These are phyloP conservation scores for Malus hybrid DNA, from an alignment of 331 rosid genomes.

Conservation along the genomic window DNA sequence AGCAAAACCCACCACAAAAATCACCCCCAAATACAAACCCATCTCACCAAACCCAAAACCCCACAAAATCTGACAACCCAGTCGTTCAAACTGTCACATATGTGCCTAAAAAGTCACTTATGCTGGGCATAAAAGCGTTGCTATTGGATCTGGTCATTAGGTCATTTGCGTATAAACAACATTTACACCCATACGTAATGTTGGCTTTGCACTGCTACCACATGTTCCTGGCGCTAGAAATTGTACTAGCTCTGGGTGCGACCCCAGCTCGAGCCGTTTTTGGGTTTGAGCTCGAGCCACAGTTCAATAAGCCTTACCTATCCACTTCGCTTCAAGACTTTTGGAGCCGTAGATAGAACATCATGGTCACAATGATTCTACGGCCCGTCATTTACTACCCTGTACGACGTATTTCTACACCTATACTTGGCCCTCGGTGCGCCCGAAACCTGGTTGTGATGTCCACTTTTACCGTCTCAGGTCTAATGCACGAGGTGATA, in stretches of 20 bases:
- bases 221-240: slow-evolving; percentile 18
- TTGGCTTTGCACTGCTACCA: slow-evolving; percentile 26
- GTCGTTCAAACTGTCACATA: no score
- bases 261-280: slow-evolving; percentile 28
- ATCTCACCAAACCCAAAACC: not conserved
- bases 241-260: slow-evolving; percentile 30
- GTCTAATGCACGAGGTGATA: slow-evolving; percentile 58
- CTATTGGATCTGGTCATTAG: slow-evolving; percentile 18
- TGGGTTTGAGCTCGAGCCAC: slow-evolving; percentile 48
- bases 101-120: not conserved
- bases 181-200: slow-evolving; percentile 22
- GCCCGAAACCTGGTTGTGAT: slow-evolving; percentile 12
- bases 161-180: slow-evolving; percentile 22
- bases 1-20: slow-evolving; percentile 10
- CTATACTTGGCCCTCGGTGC: slow-evolving; percentile 7
- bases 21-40: not conserved
- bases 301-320: slow-evolving; percentile 57
- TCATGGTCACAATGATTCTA: slow-evolving; percentile 41
- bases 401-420: not conserved
- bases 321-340: slow-evolving; percentile 62
- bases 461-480: slow-evolving; percentile 42
- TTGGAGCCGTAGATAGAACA: slow-evolving; percentile 81
- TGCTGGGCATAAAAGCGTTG: slow-evolving; percentile 23
- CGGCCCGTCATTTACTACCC: slow-evolving; percentile 46
- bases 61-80: not conserved